phyloP scores from a whole-genome alignment of 345 rosid species.

The Rhizophora apiculata region DNA sequence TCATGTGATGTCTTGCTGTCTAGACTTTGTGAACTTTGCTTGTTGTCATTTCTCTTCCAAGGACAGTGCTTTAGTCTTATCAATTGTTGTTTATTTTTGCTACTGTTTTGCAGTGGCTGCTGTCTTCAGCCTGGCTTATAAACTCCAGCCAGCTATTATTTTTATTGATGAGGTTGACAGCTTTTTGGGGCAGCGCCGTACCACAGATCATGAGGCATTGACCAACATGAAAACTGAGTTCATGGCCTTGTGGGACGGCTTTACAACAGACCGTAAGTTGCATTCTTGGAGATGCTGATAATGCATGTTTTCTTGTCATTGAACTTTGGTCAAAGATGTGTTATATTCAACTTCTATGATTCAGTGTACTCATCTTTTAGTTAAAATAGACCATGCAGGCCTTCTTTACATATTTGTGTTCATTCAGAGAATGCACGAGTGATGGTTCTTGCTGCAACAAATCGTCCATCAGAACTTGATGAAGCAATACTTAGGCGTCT shows the following conservation, averaged over 20 bases:
- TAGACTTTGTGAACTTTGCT: background rate
- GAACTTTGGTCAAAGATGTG: background rate
- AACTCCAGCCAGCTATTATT: constrained; percentile 95
- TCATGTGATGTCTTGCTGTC: no score
- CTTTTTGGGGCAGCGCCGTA: constrained; percentile 89
- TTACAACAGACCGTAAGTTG: constrained; percentile 93
- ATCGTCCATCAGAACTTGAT: constrained; percentile 96
- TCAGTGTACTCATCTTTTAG: background rate
- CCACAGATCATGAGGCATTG: constrained; percentile 83
- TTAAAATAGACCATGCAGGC: background rate
- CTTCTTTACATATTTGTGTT: constrained; percentile 14
- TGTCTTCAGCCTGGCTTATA: constrained; percentile 86
- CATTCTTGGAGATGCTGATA: background rate
- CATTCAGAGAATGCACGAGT: constrained; percentile 77
- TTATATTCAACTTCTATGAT: background rate
- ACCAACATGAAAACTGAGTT: constrained; percentile 97
- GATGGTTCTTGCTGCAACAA: constrained; percentile 98
- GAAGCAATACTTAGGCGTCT: constrained; percentile 94
- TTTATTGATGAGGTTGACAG: constrained; percentile 96
- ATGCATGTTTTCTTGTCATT: background rate
- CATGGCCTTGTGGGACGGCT: constrained; percentile 99
- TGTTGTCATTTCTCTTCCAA: background rate
- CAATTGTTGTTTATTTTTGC: constrained; percentile 7
- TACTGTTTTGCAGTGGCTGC: constrained; percentile 73
- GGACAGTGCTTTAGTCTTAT: background rate